Base-by-base conservation (phyloP, 2,329 filamentous ascomycete genomes). In the Phaeosphaeriaceae sp. region DNA sequence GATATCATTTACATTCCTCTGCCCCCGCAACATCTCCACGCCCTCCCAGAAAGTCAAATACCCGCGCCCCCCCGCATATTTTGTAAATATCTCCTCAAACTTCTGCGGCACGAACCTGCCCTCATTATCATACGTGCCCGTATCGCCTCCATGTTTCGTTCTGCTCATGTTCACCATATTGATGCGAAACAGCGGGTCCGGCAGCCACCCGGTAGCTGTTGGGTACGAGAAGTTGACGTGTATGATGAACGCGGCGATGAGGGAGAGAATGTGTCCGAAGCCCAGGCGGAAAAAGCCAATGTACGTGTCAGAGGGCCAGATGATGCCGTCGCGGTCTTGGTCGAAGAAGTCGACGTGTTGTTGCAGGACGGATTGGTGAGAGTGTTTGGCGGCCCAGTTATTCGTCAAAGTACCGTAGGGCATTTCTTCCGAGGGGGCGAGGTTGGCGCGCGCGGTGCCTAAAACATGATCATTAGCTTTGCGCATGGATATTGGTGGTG, bases 321-420 rank as follows among this genome's bases (percentile, higher is more conserved):
- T 82, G n/a, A 86, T 72, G 32, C 81, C 81, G 66, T 86, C 84
- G 26, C 71, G 64, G 66, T 86, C 84, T 10, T 72, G 65, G 68
- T 86, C 84, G 63, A 83, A 87, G 76, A 84, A 86, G 22, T 76
- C 74, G 64, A 79, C 79, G 68, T 86, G 85, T 64, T 86, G 84
- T 66, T 85, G 82, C 2, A 86, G 77, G 13, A 85, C 72, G 3
- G 77, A 78, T 63, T 82, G 73, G 54, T 82, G 70, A 0, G 74
- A 59, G 61, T 83, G 77, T 0, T 72, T 65, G 22, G 65, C 58
- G 2, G 77, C 71, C 72, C 79, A 83, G 54, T 74, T 66, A 44
- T 71, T 67, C n/a, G 77, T 63, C 0, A 70, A 73, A 0, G 81
- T 83, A 35, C 81, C 82, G 56, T 82, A 59, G 1, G 81, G 81